Evolutionary conservation across 768 basidiomycete species (phyloP), one percentile per base, ranked within the genome.

Genomic region (Gloeophyllum trabeum): DNA sequence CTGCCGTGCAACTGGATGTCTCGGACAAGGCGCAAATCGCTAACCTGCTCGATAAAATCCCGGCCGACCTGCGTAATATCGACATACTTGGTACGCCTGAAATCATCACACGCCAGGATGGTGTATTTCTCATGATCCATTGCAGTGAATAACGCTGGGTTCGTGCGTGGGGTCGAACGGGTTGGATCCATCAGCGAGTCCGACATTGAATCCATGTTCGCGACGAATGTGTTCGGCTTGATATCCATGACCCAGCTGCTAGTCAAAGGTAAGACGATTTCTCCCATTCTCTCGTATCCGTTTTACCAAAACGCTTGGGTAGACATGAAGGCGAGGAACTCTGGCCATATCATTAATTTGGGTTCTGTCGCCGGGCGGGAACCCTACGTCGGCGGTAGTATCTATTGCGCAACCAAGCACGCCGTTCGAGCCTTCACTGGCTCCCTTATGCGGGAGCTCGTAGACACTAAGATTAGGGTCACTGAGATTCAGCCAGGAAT

Each of bases 301-400:
- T 10, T 21, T 37, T 19, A 37, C 28, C 10, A 10, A 10, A 32
- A 61, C 42, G 7, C 35, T 20, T 16, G 23, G 41, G 12, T 51
- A 87, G 86, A 83, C 45, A 89, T 91, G 67, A 89, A 83, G 57
- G 70, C 64, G 42, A 80, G 72, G 56, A 76, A 81, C 53, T 64
- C 76, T 3, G 88, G 90, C 0, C 91, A 93, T 64, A 67, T 99
- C 51, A 97, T 99, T 65, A 94, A 96, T 61, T 67, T 99, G 39
- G 93, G 96, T 5, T 94, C 91, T 7, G 75, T 99, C 44, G 93
- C 96, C 10, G 92, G 86, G 39, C 65, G 71, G 6, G 91, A 92
- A 54, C 36, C 36, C 36, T 37, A 37, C 36, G 36, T 37, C 7
- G 36, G 36, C 36, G 36, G 36, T 19, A 73, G 81, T 48, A 85